Evolutionary conservation across 495 filamentous ascomycete species (phyloP).

Genomic region (Neurospora cerealis): DNA sequence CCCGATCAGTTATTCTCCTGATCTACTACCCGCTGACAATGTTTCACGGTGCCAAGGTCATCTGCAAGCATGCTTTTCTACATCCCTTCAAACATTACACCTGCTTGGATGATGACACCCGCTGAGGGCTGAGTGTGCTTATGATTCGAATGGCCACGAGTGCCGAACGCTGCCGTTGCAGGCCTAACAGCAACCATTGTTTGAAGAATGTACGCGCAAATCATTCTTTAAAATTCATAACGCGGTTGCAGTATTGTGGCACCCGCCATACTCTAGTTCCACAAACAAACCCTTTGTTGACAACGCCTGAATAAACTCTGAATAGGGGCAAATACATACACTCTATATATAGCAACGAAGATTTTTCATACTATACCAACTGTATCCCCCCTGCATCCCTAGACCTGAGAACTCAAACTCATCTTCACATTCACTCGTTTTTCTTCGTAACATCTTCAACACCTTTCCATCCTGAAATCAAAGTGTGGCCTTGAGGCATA

Average conservation of each 20-base stretch:
- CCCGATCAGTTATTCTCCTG: not conserved
- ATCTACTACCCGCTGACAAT: not conserved
- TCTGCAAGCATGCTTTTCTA: not conserved
- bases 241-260: not conserved
- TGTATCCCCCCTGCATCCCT: not conserved
- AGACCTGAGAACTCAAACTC: not conserved
- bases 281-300: not conserved
- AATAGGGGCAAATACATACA: not conserved
- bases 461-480: not conserved
- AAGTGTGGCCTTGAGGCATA: not conserved
- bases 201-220: not conserved
- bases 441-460: not conserved
- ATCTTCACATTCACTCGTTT: not conserved
- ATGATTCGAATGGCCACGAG: not conserved
- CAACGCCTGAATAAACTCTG: not conserved
- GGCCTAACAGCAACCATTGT: not conserved
- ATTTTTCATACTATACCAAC: not conserved
- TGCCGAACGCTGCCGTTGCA: not conserved
- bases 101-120: not conserved
- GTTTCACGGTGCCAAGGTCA: not conserved
- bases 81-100: not conserved
- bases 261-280: not conserved
- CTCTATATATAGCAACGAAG: not conserved
- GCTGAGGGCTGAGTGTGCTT: not conserved
- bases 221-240: not conserved